phyloP scores from a whole-genome alignment of 2,329 filamentous ascomycete species.

The Trichophyton schoenleinii region DNA sequence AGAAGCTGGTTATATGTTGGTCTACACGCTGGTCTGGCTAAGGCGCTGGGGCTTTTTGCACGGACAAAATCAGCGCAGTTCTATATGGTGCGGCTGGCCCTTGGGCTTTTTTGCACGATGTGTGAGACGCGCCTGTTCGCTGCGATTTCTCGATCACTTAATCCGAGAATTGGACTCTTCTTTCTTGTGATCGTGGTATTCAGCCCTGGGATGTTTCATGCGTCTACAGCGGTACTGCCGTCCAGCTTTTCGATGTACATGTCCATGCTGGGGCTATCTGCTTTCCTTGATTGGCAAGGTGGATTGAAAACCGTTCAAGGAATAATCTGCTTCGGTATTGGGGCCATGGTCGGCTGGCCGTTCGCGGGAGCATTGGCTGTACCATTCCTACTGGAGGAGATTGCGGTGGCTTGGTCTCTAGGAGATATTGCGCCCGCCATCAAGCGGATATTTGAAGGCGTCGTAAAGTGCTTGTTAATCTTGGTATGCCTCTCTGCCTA shows the following conservation, averaged over 20 bases:
- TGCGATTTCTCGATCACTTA: conserved; percentile 61
- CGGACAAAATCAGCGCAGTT: conserved; percentile 53
- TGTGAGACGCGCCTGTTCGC: conserved; percentile 75
- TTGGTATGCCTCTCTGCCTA: conserved; percentile 40
- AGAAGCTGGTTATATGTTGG: conserved; percentile 86
- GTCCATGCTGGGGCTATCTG: conserved; percentile 68
- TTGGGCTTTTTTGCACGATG: conserved; percentile 65
- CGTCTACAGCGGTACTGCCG: conserved; percentile 73
- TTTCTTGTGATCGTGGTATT: conserved; percentile 66
- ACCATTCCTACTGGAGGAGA: conserved; percentile 71
- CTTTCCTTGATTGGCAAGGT: conserved; percentile 81
- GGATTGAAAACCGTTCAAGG: conserved; percentile 68
- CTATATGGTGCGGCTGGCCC: conserved; percentile 65
- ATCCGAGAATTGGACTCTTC: conserved; percentile 70
- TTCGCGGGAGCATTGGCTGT: conserved; percentile 73
- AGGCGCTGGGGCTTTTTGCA: conserved; percentile 46
- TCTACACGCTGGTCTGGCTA: conserved; percentile 63
- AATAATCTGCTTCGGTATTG: conserved; percentile 82
- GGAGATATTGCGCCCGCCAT: conserved; percentile 50
- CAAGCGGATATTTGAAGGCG: conserved; percentile 54
- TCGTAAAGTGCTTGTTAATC: conserved; percentile 52
- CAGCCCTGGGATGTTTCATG: conserved; percentile 87
- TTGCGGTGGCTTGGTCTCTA: conserved; percentile 41
- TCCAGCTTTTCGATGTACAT: conserved; percentile 97
- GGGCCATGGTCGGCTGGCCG: conserved; percentile 82